Evolutionary conservation across 495 filamentous ascomycete genomes (phyloP).

Genomic region (Lophiotrema nucula): DNA sequence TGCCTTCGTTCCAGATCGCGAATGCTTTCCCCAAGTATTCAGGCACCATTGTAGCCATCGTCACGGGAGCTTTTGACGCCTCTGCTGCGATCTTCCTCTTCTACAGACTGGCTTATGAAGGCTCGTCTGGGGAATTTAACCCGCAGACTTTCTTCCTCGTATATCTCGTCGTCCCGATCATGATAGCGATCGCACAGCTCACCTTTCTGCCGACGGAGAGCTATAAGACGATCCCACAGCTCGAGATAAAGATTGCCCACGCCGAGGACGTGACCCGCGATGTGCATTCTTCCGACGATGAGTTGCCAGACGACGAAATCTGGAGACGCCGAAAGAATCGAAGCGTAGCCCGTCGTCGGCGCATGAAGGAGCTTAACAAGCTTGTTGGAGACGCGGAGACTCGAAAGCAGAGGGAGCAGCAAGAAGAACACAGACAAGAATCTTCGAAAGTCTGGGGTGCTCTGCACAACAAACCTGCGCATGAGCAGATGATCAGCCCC

Average conservation of each 20-base stretch:
- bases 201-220: slow-evolving; percentile 72
- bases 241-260: slow-evolving; percentile 68
- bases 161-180: slow-evolving; percentile 72
- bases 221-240: slow-evolving; percentile 81
- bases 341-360: slow-evolving; percentile 58
- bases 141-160: slow-evolving; percentile 68
- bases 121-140: slow-evolving; percentile 58
- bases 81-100: slow-evolving; percentile 82
- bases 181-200: slow-evolving; percentile 67
- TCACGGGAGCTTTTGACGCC: slow-evolving; percentile 87
- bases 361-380: slow-evolving; percentile 68
- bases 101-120: slow-evolving; percentile 72
- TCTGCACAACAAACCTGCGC: slow-evolving; percentile 71
- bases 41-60: slow-evolving; percentile 76
- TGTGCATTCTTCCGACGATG: slow-evolving; percentile 46
- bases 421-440: slow-evolving; percentile 57
- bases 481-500: slow-evolving; percentile 70
- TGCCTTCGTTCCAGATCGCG: slow-evolving; percentile 83
- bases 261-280: slow-evolving; percentile 42
- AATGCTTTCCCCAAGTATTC: slow-evolving; percentile 82
- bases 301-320: slow-evolving; percentile 33
- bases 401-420: slow-evolving; percentile 51
- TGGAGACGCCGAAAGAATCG: slow-evolving; percentile 49
- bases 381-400: slow-evolving; percentile 63
- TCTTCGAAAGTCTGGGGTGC: slow-evolving; percentile 78